Base-by-base conservation (phyloP, 805 yeast species). In the Candida tammaniensis region DNA sequence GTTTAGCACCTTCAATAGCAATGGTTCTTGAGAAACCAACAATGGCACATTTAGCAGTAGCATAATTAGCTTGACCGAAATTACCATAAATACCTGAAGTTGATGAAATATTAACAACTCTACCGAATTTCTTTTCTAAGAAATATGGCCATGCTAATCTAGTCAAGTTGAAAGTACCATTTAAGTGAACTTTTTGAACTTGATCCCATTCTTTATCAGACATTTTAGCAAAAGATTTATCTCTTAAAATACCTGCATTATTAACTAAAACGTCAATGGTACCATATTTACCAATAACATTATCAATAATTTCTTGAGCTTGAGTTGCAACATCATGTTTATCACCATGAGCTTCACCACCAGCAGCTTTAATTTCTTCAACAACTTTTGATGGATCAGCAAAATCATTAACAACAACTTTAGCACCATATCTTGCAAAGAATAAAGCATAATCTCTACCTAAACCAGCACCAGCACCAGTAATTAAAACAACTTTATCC, bases 11-110 rank as follows among this genome's bases (percentile, higher is more conserved):
- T 68, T 91, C 98, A 46, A 86, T 72, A 18, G 98, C 96, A 44
- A 87, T 61, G 27, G 97, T 82, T 61, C 76, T 80, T 25, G 96
- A 75, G 48, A 91, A 74, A 12, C 96, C 96, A 31, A 88, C 64
- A 44, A 91, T 78, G 16, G 87, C 97, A 33, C 85, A 78, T 68
- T 91, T 91, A 29, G 98, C 97, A 20, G 97, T 80, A 14, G 96
- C 81, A 61, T 91, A 91, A 68, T 91, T 91, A 25, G 96, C 86
- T 67, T 91, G 98, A 33, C 98, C 98, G 66, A 91, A 91, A 69
- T 84, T 87, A 45, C 98, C 98, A 61, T 91, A 91, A 48, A 91
- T 88, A 46, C 98, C 98, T 2, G 97, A 88, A 7, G 98, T 91
- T 13, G 96, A 88, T 16, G 97, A 76, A 28, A 95, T 86, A 63